Conservation (phyloP, 805 yeast species). For the Kluyveromyces siamensis region DNA sequence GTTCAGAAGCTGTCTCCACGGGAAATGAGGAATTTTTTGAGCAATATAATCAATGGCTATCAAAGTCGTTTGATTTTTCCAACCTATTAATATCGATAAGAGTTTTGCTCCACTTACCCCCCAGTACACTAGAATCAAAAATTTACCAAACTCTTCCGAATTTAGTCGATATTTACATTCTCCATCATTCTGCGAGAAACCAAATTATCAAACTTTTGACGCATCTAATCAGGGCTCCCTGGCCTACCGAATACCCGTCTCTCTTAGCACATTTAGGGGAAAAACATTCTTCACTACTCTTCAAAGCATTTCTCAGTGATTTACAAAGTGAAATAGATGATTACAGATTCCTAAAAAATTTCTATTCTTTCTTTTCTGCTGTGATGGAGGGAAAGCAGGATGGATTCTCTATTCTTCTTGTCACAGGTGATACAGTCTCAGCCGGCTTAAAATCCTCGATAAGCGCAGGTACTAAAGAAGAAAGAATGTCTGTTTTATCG, state of each 20-base stretch:
- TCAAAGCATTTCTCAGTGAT: slow-evolving; percentile 52
- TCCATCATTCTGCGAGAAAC: slow-evolving; percentile 38
- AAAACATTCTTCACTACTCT: slow-evolving; percentile 48
- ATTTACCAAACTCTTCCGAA: slow-evolving; percentile 48
- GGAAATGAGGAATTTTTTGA: slow-evolving; percentile 13
- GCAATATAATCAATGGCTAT: slow-evolving; percentile 33
- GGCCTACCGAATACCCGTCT: slow-evolving; percentile 63
- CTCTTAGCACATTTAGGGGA: slow-evolving; percentile 72
- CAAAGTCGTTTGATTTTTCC: slow-evolving; percentile 45
- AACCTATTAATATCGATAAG: slow-evolving; percentile 50
- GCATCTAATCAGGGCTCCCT: slow-evolving; percentile 44
- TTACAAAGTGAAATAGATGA: slow-evolving; percentile 49
- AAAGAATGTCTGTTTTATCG: slow-evolving; percentile 38
- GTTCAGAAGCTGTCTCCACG: slow-evolving; percentile 7
- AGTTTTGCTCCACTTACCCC: slow-evolving; percentile 35
- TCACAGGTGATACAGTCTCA: slow-evolving; percentile 43
- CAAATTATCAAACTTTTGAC: slow-evolving; percentile 49
- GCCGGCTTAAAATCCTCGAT: slow-evolving; percentile 7
- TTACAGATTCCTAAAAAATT: slow-evolving; percentile 40
- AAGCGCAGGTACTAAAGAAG: slow-evolving; percentile 6
- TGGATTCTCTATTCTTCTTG: slow-evolving; percentile 62
- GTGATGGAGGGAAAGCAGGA: slow-evolving; percentile 67
- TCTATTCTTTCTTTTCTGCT: slow-evolving; percentile 58
- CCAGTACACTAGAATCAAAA: slow-evolving; percentile 57
- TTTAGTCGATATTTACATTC: slow-evolving; percentile 50